Conservation (phyloP, 352 stramenopile genomes). For the Pythium chondricola region DNA sequence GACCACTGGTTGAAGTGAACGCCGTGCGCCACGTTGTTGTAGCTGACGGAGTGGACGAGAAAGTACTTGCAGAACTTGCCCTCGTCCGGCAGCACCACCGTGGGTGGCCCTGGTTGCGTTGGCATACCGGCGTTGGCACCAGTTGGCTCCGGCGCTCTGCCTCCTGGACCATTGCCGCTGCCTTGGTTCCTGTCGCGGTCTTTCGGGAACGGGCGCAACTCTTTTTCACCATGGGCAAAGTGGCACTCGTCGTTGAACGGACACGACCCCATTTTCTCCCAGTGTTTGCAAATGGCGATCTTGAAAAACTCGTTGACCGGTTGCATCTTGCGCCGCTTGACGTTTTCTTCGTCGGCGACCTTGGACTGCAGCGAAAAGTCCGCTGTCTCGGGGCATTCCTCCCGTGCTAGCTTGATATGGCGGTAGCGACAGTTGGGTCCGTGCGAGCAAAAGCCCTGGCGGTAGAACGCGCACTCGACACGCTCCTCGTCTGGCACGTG, state of each 20-base stretch:
- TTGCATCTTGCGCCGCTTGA: slow-evolving; percentile 81
- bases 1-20: slow-evolving; percentile 76
- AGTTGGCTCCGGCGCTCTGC: neutral
- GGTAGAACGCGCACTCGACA: slow-evolving; percentile 97
- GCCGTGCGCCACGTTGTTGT: slow-evolving; percentile 75
- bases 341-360: slow-evolving; percentile 86
- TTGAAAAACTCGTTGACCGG: slow-evolving; percentile 97
- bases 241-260: slow-evolving; percentile 96
- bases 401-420: slow-evolving; percentile 90
- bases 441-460: slow-evolving; percentile 97
- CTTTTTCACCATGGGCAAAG: slow-evolving; percentile 94
- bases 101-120: slow-evolving; percentile 6
- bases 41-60: slow-evolving; percentile 70
- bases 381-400: slow-evolving; percentile 90
- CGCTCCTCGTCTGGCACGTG: slow-evolving; percentile 95
- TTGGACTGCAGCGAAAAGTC: slow-evolving; percentile 93
- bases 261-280: slow-evolving; percentile 92
- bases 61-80: slow-evolving; percentile 81
- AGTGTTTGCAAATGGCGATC: slow-evolving; percentile 97
- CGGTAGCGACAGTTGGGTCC: slow-evolving; percentile 93
- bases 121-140: neutral
- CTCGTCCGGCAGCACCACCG: slow-evolving; percentile 52
- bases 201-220: slow-evolving; percentile 87
- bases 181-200: too few species aligned
- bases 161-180: slow-evolving; percentile 4